A percentile compares a stretch with the other conserved stretches of the same genome.
phyloP scores from a whole-genome alignment of 208 protist genomes.

The Trichomonas gallinae region DNA sequence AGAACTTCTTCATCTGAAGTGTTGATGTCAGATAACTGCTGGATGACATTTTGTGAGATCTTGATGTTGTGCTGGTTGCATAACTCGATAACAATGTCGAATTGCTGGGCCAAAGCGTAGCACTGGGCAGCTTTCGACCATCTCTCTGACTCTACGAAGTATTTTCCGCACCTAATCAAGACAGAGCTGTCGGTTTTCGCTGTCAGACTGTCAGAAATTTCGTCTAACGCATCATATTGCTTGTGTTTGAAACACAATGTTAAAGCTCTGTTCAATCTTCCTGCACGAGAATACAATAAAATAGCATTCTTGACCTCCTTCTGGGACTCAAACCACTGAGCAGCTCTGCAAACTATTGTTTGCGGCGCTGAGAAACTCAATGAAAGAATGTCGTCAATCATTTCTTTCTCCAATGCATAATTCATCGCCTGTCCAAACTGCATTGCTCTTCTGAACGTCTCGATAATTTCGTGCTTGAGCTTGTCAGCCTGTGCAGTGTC shows the following conservation, averaged over 20 bases:
- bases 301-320: not conserved
- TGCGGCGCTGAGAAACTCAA: not conserved
- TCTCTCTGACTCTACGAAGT: not conserved
- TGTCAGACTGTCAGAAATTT: not conserved
- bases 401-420: not conserved
- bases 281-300: not conserved
- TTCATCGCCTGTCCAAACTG: not conserved
- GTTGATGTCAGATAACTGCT: not conserved
- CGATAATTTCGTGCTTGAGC: not conserved
- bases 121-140: constrained; percentile 13
- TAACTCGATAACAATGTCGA: not conserved
- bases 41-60: not conserved
- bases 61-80: not conserved
- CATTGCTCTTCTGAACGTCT: not conserved
- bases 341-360: not conserved
- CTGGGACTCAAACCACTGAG: not conserved
- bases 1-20: not conserved
- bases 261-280: not conserved
- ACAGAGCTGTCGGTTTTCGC: not conserved
- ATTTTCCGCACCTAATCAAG: not conserved
- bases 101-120: not conserved
- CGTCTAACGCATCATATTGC: not conserved
- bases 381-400: not conserved
- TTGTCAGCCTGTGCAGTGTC: not conserved
- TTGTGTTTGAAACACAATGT: not conserved